These are phyloP conservation scores for Bipolaris gigantea DNA, from an alignment of 2,329 filamentous ascomycete species.

Conservation along the genomic window DNA sequence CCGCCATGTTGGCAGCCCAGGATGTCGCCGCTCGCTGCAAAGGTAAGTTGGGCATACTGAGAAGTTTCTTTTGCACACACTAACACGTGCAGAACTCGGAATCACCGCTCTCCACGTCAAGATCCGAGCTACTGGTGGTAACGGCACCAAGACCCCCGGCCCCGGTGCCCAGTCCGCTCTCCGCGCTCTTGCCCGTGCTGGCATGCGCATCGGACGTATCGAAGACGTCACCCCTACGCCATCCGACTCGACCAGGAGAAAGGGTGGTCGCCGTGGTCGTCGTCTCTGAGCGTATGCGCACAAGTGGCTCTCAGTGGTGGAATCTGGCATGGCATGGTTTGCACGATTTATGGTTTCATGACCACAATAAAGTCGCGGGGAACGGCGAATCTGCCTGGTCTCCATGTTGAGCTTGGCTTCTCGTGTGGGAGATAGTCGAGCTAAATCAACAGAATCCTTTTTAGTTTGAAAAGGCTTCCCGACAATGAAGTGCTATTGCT, in stretches of 20 bases:
- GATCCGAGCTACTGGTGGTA: slow-evolving; percentile 99
- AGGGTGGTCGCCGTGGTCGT: slow-evolving; percentile 99
- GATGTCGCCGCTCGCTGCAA: slow-evolving; percentile 85
- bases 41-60: slow-evolving; percentile 21
- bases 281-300: slow-evolving; percentile 77
- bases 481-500: slow-evolving; percentile 37
- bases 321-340: slow-evolving; percentile 38
- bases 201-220: slow-evolving; percentile 99
- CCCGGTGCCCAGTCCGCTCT: slow-evolving; percentile 99
- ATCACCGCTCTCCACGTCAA: slow-evolving; percentile 99
- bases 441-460: slow-evolving; percentile 46
- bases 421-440: slow-evolving; percentile 37
- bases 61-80: background rate
- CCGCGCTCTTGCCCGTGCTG: slow-evolving; percentile 96
- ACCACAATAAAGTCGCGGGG: slow-evolving; percentile 45
- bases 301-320: slow-evolving; percentile 35
- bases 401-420: slow-evolving; percentile 45
- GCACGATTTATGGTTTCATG: slow-evolving; percentile 43
- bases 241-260: slow-evolving; percentile 98
- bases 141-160: slow-evolving; percentile 99
- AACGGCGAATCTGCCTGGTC: slow-evolving; percentile 45
- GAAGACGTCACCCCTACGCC: slow-evolving; percentile 99
- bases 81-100: slow-evolving; percentile 59
- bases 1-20: slow-evolving; percentile 99
- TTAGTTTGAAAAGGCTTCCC: slow-evolving; percentile 39